phyloP scores from a whole-genome alignment of 176 grass and related monocot genomes.

The Secale cereale region DNA sequence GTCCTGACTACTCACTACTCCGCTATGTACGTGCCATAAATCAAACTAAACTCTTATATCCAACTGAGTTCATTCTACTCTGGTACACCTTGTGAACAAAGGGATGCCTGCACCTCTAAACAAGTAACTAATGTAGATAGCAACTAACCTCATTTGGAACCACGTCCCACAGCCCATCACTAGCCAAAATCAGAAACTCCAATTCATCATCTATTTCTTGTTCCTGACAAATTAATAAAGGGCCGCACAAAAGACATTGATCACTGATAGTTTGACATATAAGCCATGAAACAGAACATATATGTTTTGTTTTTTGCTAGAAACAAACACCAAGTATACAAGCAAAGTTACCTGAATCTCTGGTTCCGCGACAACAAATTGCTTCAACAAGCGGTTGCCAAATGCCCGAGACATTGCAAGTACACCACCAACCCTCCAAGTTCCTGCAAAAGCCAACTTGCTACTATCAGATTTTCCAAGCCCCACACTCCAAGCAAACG shows the following conservation, averaged over 20 bases:
- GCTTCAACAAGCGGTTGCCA: conserved; percentile 90
- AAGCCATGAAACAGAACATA: neutral
- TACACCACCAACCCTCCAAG: conserved; percentile 96
- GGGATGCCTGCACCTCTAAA: neutral
- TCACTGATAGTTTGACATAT: neutral
- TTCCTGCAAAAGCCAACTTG: conserved; percentile 50
- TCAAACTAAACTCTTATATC: neutral
- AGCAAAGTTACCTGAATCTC: conserved; percentile 75
- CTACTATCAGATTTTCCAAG: conserved; percentile 3
- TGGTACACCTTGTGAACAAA: neutral
- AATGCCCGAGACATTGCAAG: conserved; percentile 98
- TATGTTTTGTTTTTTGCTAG: neutral
- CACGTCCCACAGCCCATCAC: conserved; percentile 88
- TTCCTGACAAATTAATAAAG: conserved; percentile 42
- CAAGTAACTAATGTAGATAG: neutral
- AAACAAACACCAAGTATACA: neutral
- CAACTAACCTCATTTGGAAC: conserved; percentile 81
- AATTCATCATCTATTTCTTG: conserved; percentile 68
- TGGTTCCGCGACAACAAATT: conserved; percentile 92
- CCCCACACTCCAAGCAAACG: neutral
- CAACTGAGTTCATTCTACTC: neutral
- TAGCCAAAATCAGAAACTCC: conserved; percentile 87
- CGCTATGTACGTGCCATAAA: neutral
- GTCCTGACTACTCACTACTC: neutral
- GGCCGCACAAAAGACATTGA: neutral